Base-by-base conservation (phyloP, 495 filamentous ascomycete genomes). In the Evernia prunastri region DNA sequence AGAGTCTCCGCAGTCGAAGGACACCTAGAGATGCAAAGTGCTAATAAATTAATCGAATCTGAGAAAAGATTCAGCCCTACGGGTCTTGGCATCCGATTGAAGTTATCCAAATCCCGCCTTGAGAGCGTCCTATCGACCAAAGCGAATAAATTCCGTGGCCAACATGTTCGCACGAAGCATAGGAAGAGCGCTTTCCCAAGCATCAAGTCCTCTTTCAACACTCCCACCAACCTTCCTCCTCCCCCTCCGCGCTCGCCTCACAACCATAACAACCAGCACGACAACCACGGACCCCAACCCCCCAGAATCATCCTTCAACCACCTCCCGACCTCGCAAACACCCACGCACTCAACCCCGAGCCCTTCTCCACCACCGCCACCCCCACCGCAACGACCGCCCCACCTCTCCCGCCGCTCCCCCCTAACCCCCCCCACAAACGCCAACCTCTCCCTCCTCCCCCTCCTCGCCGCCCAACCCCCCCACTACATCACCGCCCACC, bases 401-500 rank as follows among this genome's bases (percentile, higher is more conserved):
- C 66, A 62, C 63, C 59, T 59, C 66, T 57, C 74, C 72, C 40
- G 68, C 73, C 57, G 62, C 70, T 66, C 64, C 61, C 68, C 63
- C 59, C 62, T 60, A 59, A 64, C 63, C 60, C 61, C 64, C 61
- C 68, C 60, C n/a, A 63, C 37, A 60, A 40, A 60, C 68, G 72
- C 54, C 73, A 64, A 67, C 71, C 72, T 80, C 43, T 84, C 85
- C 10, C 80, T 93, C 65, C 79, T 82, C 60, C 89, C 93, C 5
- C 80, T 90, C 64, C 86, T 98, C 45, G 80, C 80, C 65, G 79
- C 86, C 45, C 94, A 98, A 75, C 80, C 84, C 12, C 79, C 84
- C 0, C 91, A 96, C 82, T 98, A 95, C 82, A 84, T 94, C 64
- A 88, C 86, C 33, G 81, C 89, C 13, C 90, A 94, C 76, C 86